Conservation (phyloP, 2,329 filamentous ascomycete genomes). For the Fusarium goolgardi region DNA sequence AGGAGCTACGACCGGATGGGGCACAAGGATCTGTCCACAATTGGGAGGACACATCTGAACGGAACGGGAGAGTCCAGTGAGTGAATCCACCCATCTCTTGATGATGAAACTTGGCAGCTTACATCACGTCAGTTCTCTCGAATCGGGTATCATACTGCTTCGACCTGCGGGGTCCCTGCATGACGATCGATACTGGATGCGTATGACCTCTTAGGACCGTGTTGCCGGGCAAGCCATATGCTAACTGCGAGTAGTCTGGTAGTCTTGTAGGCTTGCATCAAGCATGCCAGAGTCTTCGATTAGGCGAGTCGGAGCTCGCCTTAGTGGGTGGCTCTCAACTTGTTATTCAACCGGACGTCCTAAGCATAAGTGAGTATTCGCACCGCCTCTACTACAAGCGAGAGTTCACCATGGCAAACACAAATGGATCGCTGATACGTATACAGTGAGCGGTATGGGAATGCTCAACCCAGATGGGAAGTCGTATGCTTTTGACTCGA, state of each 20-base stretch:
- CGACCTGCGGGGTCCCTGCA: conserved; percentile 7
- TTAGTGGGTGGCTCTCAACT: conserved; percentile 16
- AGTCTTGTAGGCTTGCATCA: conserved; percentile 9
- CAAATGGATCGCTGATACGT: fast-evolving
- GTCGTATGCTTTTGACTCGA: conserved; percentile 9
- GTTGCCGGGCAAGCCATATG: fast-evolving
- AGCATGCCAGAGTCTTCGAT: conserved; percentile 7
- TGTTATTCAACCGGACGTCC: conserved; percentile 7
- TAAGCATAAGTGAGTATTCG: conserved; percentile 7
- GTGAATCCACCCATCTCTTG: fast-evolving
- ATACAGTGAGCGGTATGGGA: conserved; percentile 5
- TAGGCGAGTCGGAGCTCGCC: conserved; percentile 4
- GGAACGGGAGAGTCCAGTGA: conserved; percentile 11
- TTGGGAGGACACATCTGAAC: conserved; percentile 4
- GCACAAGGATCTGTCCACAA: conserved; percentile 12
- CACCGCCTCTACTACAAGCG: not conserved
- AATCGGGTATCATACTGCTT: conserved; percentile 16
- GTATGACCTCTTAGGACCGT: not conserved
- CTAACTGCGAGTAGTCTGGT: not conserved
- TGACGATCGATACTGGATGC: conserved; percentile 17
- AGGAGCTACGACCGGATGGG: conserved; percentile 17
- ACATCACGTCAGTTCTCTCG: not conserved
- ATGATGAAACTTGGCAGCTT: not conserved
- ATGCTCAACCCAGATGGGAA: conserved; percentile 19
- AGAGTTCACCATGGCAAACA: fast-evolving